A percentile compares a stretch with the other conserved stretches of the same genome.
Evolutionary conservation across 306 rosid species (phyloP).

Genomic region (Cicer cuneatum): DNA sequence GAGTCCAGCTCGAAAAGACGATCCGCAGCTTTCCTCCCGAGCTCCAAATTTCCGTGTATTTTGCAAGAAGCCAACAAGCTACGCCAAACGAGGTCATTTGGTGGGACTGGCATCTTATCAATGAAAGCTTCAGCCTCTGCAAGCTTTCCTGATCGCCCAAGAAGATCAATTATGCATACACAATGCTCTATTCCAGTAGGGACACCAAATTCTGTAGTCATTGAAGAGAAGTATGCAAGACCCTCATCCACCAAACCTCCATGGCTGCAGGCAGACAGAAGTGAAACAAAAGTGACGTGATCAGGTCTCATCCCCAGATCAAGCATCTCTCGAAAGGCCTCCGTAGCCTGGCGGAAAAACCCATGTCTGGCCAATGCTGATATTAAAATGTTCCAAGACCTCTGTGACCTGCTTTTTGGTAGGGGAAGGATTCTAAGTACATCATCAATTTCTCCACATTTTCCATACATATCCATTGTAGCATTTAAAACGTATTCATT

Average conservation of each 20-base stretch:
- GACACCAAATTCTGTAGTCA: constrained; percentile 67
- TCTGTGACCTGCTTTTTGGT: constrained; percentile 59
- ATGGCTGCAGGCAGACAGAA: constrained; percentile 91
- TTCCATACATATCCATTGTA: constrained; percentile 95
- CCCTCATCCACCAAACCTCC: constrained; percentile 93
- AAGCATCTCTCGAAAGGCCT: constrained; percentile 80
- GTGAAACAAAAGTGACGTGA: constrained; percentile 90
- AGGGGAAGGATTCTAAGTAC: constrained; percentile 68
- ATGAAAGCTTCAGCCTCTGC: constrained; percentile 76
- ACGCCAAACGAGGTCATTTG: constrained; percentile 84
- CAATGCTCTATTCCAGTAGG: constrained; percentile 80
- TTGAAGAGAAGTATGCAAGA: constrained; percentile 70
- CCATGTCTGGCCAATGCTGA: constrained; percentile 90
- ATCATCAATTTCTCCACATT: constrained; percentile 85
- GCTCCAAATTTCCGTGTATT: constrained; percentile 74
- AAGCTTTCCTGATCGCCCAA: constrained; percentile 92
- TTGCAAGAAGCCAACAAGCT: constrained; percentile 86
- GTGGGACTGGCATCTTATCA: constrained; percentile 65
- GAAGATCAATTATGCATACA: constrained; percentile 90
- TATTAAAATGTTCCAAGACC: constrained; percentile 91
- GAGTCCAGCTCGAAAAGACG: constrained; percentile 71
- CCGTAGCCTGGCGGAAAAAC: constrained; percentile 64
- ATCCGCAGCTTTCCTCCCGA: constrained; percentile 75
- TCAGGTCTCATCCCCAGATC: constrained; percentile 71
- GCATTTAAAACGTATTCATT: constrained; percentile 74